Evolutionary conservation across 345 rosid genomes (phyloP).

Genomic region (Dipteronia sinensis): DNA sequence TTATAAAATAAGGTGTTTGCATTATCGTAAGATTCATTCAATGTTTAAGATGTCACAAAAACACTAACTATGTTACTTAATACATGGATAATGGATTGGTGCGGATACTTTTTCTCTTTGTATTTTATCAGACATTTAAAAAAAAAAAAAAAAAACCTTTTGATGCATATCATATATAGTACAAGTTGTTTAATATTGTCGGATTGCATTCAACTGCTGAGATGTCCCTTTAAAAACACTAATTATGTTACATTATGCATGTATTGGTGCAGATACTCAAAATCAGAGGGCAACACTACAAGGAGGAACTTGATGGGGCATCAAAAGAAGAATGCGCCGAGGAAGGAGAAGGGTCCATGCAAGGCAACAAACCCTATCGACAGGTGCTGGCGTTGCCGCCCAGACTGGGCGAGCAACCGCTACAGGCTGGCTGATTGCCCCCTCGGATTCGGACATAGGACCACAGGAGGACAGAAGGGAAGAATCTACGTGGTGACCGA

Average conservation of each 20-base stretch:
- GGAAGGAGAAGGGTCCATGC: neutral
- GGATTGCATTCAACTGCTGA: too few relatives aligned
- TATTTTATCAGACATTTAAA: too few relatives aligned
- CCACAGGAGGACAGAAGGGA: slow-evolving; percentile 67
- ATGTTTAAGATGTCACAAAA: too few relatives aligned
- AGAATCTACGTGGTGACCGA: slow-evolving; percentile 58
- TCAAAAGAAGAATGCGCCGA: neutral
- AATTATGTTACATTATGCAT: neutral
- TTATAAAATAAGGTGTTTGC: too few relatives aligned
- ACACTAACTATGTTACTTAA: too few relatives aligned
- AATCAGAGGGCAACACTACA: slow-evolving; percentile 19
- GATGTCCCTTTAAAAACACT: too few relatives aligned
- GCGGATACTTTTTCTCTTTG: too few relatives aligned
- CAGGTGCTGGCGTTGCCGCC: slow-evolving; percentile 61
- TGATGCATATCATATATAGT: too few relatives aligned
- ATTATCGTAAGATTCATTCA: too few relatives aligned
- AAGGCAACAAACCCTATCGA: slow-evolving; percentile 55
- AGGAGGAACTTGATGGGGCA: slow-evolving; percentile 28
- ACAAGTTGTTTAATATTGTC: too few relatives aligned
- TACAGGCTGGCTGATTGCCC: slow-evolving; percentile 59
- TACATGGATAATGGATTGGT: too few relatives aligned
- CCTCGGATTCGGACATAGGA: slow-evolving; percentile 66
- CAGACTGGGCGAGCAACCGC: slow-evolving; percentile 52
- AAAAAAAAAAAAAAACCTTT: too few relatives aligned
- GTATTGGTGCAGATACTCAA: slow-evolving; percentile 17